Percentiles rank a stretch among this genome's conserved stretches.
These are phyloP conservation scores for Paxillus rubicundulus DNA, from an alignment of 768 basidiomycete genomes.

Conservation along the genomic window DNA sequence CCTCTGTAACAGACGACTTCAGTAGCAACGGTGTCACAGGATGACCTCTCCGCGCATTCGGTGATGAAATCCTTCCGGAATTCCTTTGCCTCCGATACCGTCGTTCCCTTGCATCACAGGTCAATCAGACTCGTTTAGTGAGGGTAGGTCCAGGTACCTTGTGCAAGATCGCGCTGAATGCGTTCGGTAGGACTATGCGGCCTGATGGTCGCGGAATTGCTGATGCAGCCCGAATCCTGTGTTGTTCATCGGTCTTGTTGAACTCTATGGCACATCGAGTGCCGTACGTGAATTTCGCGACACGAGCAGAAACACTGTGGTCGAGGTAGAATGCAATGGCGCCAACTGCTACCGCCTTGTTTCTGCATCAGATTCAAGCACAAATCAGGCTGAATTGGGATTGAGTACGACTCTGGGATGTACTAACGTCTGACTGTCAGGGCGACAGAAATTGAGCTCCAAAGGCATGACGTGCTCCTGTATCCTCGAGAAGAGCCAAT, in stretches of 20 bases:
- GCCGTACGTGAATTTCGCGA: slow-evolving; percentile 41
- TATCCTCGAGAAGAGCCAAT: slow-evolving; percentile 40
- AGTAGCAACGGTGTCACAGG: slow-evolving; percentile 29
- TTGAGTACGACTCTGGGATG: slow-evolving; percentile 1
- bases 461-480: slow-evolving; percentile 31
- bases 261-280: slow-evolving; percentile 29
- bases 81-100: slow-evolving; percentile 29
- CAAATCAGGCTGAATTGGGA: not conserved
- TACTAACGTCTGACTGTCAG: slow-evolving; percentile 49
- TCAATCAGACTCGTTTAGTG: not conserved
- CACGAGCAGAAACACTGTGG: slow-evolving; percentile 38
- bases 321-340: slow-evolving; percentile 44
- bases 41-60: slow-evolving; percentile 26
- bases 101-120: slow-evolving; percentile 18
- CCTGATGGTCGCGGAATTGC: slow-evolving; percentile 33
- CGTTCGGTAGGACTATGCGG: slow-evolving; percentile 31
- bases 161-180: slow-evolving; percentile 30
- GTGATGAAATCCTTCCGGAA: slow-evolving; percentile 33
- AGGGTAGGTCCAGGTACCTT: slow-evolving; percentile 16
- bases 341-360: slow-evolving; percentile 47
- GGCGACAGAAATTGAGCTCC: slow-evolving; percentile 44
- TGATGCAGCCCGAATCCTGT: slow-evolving; percentile 25
- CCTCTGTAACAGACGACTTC: slow-evolving; percentile 33
- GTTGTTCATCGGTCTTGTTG: slow-evolving; percentile 29
- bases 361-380: slow-evolving; percentile 25